Conservation (phyloP, 345 rosid genomes). For the Eucalyptus caleyi region DNA sequence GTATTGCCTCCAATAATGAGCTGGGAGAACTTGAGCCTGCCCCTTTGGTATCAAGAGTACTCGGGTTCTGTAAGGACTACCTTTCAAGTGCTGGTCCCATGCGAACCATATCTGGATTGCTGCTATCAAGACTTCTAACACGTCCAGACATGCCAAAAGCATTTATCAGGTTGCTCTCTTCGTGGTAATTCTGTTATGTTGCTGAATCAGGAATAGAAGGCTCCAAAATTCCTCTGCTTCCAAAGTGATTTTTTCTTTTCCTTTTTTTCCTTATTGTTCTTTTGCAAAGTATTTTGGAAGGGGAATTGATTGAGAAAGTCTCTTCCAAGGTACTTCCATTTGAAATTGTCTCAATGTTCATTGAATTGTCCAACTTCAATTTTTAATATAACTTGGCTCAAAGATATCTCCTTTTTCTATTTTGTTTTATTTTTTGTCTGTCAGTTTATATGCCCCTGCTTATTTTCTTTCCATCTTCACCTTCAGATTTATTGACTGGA, state of each 20-base stretch:
- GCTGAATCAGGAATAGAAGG: background rate
- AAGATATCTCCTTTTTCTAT: background rate
- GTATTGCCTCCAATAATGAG: conserved; percentile 31
- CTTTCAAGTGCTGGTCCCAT: conserved; percentile 89
- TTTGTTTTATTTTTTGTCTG: background rate
- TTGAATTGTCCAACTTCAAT: background rate
- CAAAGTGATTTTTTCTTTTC: background rate
- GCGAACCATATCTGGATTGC: conserved; percentile 81
- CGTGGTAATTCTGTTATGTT: background rate
- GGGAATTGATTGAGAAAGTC: background rate
- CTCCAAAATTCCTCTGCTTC: background rate
- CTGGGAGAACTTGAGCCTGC: conserved; percentile 35
- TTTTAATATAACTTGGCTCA: background rate
- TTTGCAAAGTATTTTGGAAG: background rate
- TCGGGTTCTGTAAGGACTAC: conserved; percentile 74
- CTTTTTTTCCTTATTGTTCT: background rate
- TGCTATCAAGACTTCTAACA: conserved; percentile 77
- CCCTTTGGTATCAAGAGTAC: conserved; percentile 65
- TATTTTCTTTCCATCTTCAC: background rate
- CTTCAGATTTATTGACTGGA: conserved; percentile 76
- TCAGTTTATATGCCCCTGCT: background rate
- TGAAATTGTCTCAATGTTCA: background rate
- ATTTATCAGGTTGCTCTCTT: conserved; percentile 41
- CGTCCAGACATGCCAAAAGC: conserved; percentile 93
- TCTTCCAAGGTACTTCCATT: background rate